These are phyloP conservation scores for Blastobotrys arbuscula DNA, from an alignment of 1,139 yeast genomes.

Conservation along the genomic window DNA sequence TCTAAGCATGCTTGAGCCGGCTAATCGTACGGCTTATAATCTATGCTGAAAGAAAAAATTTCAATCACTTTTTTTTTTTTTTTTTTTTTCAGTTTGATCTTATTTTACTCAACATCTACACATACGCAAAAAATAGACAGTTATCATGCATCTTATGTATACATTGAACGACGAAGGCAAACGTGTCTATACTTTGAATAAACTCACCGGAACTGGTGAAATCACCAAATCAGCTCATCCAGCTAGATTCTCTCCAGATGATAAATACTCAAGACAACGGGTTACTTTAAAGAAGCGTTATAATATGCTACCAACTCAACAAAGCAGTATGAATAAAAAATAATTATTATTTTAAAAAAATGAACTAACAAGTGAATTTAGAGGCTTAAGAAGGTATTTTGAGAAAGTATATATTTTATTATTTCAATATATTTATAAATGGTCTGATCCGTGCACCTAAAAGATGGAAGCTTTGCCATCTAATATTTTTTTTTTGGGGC, in stretches of 20 bases:
- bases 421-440: not conserved
- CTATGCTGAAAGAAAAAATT: too few relatives aligned
- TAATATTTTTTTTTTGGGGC: too few relatives aligned
- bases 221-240: constrained; percentile 99
- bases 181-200: constrained; percentile 89
- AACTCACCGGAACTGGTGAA: constrained; percentile 75
- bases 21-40: too few relatives aligned
- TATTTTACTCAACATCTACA: too few relatives aligned
- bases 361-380: not conserved
- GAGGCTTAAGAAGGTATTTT: constrained; percentile 10
- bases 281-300: constrained; percentile 95
- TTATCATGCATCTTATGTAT: constrained; percentile 94
- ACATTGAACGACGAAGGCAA: constrained; percentile 90
- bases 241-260: constrained; percentile 98
- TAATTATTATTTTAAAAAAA: too few relatives aligned
- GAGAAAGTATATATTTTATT: too few relatives aligned
- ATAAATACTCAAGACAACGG: constrained; percentile 98
- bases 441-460: constrained; percentile 2
- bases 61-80: too few relatives aligned
- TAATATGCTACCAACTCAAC: constrained; percentile 82
- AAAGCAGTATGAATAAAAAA: constrained; percentile 29
- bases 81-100: too few relatives aligned
- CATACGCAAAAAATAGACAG: too few relatives aligned
- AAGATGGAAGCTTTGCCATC: too few relatives aligned
- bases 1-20: too few relatives aligned